A percentile compares a stretch with the other conserved stretches of the same genome.
phyloP scores from a whole-genome alignment of 306 rosid species.

The Vigna trinervia region DNA sequence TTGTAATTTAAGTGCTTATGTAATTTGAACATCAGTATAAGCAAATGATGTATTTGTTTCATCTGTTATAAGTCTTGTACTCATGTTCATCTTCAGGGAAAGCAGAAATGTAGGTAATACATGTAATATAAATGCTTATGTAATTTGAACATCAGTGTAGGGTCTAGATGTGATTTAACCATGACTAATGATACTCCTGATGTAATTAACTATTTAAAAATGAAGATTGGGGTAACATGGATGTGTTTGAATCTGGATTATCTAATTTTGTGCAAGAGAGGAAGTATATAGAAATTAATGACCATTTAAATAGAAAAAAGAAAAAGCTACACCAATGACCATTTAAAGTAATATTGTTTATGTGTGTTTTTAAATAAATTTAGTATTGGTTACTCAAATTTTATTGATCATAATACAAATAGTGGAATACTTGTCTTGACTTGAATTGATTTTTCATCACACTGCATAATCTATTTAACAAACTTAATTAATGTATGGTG shows the following conservation, averaged over 20 bases:
- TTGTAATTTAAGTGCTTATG: slow-evolving; percentile 10
- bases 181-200: neutral
- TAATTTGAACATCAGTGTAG: slow-evolving; percentile 22
- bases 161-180: neutral
- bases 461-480: neutral
- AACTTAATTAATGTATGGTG: neutral
- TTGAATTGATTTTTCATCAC: neutral
- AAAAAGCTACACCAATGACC: too few relatives aligned
- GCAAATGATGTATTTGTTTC: slow-evolving; percentile 52
- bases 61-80: neutral
- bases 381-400: too few relatives aligned
- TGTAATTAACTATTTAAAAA: neutral
- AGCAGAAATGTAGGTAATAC: slow-evolving; percentile 15
- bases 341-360: too few relatives aligned
- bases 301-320: too few relatives aligned
- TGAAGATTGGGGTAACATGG: neutral
- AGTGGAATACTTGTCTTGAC: neutral
- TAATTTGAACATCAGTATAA: slow-evolving; percentile 38
- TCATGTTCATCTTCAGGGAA: slow-evolving; percentile 12
- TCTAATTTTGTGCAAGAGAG: slow-evolving; percentile 6
- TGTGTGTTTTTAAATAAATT: too few relatives aligned
- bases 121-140: slow-evolving; percentile 9
- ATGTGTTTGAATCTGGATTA: neutral
- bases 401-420: too few relatives aligned
- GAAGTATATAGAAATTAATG: neutral